A percentile compares a stretch with the other conserved stretches of the same genome.
These are phyloP conservation scores for Geotrichum candidum DNA, from an alignment of 1,139 yeast genomes.

Conservation along the genomic window DNA sequence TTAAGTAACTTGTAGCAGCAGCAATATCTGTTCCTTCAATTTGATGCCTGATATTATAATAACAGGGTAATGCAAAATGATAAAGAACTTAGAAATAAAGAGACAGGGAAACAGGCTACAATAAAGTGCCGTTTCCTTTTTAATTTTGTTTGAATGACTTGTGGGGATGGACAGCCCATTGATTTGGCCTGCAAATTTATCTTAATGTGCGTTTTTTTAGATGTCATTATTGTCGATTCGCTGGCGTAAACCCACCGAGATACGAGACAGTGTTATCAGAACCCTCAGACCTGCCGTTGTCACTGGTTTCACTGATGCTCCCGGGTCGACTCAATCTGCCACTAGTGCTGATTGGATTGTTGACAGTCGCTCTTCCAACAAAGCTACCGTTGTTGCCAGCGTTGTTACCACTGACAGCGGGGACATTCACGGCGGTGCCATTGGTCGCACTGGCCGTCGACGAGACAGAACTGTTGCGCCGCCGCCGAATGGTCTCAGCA, in stretches of 20 bases:
- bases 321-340: background rate
- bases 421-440: background rate
- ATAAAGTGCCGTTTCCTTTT: too few relatives aligned
- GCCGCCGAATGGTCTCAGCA: conserved; percentile 8
- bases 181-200: background rate
- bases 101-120: too few relatives aligned
- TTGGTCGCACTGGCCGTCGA: background rate
- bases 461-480: background rate
- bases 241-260: background rate
- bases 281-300: background rate
- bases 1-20: too few relatives aligned
- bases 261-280: background rate
- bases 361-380: background rate
- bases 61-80: too few relatives aligned
- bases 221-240: background rate
- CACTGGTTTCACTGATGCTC: background rate
- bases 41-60: too few relatives aligned
- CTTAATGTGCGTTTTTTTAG: background rate
- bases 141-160: too few relatives aligned
- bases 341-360: background rate
- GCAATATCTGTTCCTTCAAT: too few relatives aligned
- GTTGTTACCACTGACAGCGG: background rate
- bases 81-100: too few relatives aligned
- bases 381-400: background rate
- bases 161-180: background rate